A percentile compares a stretch with the other conserved stretches of the same genome.
phyloP scores from a whole-genome alignment of 371 early-diverging fungal species.

The Mucor racemosus region DNA sequence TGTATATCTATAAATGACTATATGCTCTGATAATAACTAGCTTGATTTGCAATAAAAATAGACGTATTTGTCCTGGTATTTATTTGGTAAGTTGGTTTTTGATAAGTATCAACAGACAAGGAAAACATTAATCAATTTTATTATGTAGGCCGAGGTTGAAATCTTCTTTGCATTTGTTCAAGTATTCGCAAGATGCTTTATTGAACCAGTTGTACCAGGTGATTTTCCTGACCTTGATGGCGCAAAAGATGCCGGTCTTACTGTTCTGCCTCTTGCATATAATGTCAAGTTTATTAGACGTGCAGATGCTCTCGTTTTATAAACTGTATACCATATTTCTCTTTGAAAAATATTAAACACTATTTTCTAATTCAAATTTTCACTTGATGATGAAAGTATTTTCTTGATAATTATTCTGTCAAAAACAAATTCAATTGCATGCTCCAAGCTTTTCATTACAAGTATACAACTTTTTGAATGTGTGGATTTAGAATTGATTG shows the following conservation, averaged over 20 bases:
- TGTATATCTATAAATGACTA: not conserved
- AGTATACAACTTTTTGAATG: too few species aligned
- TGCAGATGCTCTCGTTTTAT: not conserved
- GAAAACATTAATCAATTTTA: too few species aligned
- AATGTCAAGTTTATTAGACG: slow-evolving; percentile 14
- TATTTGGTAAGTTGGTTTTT: not conserved
- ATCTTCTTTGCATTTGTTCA: slow-evolving; percentile 14
- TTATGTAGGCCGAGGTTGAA: slow-evolving; percentile 5
- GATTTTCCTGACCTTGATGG: slow-evolving; percentile 6
- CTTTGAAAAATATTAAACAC: too few species aligned
- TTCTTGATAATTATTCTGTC: too few species aligned
- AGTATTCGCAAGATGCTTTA: slow-evolving; percentile 5
- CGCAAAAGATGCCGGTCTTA: not conserved
- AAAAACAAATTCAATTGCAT: too few species aligned
- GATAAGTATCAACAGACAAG: too few species aligned
- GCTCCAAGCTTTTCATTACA: too few species aligned
- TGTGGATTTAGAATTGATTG: too few species aligned
- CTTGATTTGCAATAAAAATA: too few species aligned
- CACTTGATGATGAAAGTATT: too few species aligned
- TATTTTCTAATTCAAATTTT: too few species aligned
- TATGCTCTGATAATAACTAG: too few species aligned
- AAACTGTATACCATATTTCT: not conserved
- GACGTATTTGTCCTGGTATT: not conserved
- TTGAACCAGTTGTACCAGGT: slow-evolving; percentile 1
- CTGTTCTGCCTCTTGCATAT: not conserved